Conservation (phyloP, 1,284 basidiomycete species). For the Cutaneotrichosporon spelunceum region DNA sequence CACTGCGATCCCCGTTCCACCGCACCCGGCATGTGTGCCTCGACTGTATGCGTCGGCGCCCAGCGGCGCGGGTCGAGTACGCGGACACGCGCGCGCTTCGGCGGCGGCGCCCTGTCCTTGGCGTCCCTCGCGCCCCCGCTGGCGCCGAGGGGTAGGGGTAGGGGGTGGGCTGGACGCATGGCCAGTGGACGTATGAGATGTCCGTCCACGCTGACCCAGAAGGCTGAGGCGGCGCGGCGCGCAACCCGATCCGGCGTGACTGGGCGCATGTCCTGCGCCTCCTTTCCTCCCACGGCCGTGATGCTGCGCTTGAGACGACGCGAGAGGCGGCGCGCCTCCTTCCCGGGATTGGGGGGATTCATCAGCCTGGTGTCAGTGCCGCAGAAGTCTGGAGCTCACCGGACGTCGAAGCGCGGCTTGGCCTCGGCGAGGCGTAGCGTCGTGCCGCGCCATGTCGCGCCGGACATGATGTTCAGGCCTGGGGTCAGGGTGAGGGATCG, state of each 20-base stretch:
- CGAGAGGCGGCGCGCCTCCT: conserved; percentile 14
- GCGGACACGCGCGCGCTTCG: conserved; percentile 27
- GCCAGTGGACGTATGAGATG: conserved; percentile 41
- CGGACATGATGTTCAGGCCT: conserved; percentile 51
- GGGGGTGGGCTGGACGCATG: conserved; percentile 41
- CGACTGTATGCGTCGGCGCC: conserved; percentile 23
- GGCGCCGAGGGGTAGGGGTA: conserved; percentile 19
- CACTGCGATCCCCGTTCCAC: conserved; percentile 8
- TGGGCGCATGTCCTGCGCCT: conserved; percentile 45
- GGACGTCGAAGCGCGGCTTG: conserved; percentile 34
- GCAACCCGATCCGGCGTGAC: conserved; percentile 26
- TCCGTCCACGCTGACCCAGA: conserved; percentile 36
- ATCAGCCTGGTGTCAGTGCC: conserved; percentile 21
- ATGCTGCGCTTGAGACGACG: conserved; percentile 16
- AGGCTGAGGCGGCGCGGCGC: conserved; percentile 11
- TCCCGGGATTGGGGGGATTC: conserved; percentile 17
- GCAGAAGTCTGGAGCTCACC: conserved; percentile 21
- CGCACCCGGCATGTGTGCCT: conserved; percentile 8
- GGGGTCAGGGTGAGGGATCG: conserved; percentile 1
- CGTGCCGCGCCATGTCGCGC: conserved; percentile 48
- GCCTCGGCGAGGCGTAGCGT: conserved; percentile 47
- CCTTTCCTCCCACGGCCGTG: conserved; percentile 35
- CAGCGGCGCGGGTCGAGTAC: conserved; percentile 40
- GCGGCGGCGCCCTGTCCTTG: conserved; percentile 10
- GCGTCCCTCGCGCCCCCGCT: too few species aligned